A percentile compares a stretch with the other conserved stretches of the same genome.
Evolutionary conservation across 805 yeast species (phyloP).

Genomic region (Ogataea pilisensis): DNA sequence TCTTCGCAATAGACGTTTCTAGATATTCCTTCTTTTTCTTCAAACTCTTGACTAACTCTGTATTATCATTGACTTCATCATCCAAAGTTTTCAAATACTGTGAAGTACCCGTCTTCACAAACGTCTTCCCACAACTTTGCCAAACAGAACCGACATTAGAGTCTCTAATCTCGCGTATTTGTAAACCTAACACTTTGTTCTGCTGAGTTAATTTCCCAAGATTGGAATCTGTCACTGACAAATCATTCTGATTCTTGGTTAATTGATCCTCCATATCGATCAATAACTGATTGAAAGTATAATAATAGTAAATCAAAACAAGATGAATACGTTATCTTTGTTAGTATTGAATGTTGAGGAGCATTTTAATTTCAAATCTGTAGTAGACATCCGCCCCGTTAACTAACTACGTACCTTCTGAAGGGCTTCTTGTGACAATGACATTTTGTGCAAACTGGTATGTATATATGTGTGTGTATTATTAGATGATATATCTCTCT

Average conservation of each 20-base stretch:
- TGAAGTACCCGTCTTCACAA: conserved; percentile 42
- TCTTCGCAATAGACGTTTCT: conserved; percentile 72
- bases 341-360: background rate
- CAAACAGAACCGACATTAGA: conserved; percentile 56
- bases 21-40: conserved; percentile 67
- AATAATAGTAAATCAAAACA: too few relatives aligned
- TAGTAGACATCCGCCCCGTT: background rate
- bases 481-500: background rate
- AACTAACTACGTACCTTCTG: conserved; percentile 20
- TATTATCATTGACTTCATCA: conserved; percentile 47
- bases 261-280: conserved; percentile 66
- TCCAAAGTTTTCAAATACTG: conserved; percentile 47
- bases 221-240: conserved; percentile 50
- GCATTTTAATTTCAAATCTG: too few relatives aligned
- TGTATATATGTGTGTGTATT: background rate
- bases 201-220: conserved; percentile 46
- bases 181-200: conserved; percentile 49
- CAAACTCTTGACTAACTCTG: conserved; percentile 58
- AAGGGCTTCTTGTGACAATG: conserved; percentile 13
- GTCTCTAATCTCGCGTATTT: conserved; percentile 49
- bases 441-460: conserved; percentile 1
- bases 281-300: conserved; percentile 41
- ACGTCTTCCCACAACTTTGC: conserved; percentile 83
- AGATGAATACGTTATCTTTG: background rate
- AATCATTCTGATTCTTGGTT: conserved; percentile 54